Base-by-base conservation (phyloP, 768 basidiomycete genomes). In the Pluteus cervinus region DNA sequence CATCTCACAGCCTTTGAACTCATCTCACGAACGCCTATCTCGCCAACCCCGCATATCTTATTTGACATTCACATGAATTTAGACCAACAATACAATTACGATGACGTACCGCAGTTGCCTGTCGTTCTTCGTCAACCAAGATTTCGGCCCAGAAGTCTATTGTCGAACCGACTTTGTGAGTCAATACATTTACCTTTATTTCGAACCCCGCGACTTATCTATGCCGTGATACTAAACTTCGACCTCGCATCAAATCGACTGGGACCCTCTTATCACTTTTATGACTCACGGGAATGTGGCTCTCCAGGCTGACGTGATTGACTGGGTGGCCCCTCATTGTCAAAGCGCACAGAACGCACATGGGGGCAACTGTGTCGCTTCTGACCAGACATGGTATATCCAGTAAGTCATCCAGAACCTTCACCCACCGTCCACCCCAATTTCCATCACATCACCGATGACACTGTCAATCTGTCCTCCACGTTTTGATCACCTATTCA, bases 41-140 rank as follows among this genome's bases (percentile, higher is more conserved):
- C n/a, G n/a, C n/a, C n/a, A n/a, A n/a, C n/a, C n/a, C n/a, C n/a
- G n/a, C n/a, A n/a, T n/a, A n/a, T n/a, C n/a, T n/a, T n/a, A 9
- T 9, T 9, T 9, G 14, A 28, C 9, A 28, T 9, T 28, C 26
- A 14, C 9, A 8, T 24, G 12, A 4, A 15, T 14, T 8, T 39
- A 56, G 61, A 51, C 50, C 34, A 63, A 63, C 38, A 63, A 66
- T 45, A 58, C 60, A 8, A 49, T 69, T 29, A 52, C 56, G 12
- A 60, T 75, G 65, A 49, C 58, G 17, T 74, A 59, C 49, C 33
- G 50, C 11, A 62, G 53, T 45, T 74, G 70, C 57, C 49, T 58
- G 44, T 61, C 68, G 12, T 73, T 71, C 58, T 68, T 74, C 52
- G 51, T 68, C 24, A 72, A 75, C 49, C 73, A 73, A 47, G 65